These are phyloP conservation scores for Vigna angularis DNA, from an alignment of 306 rosid species.

Conservation along the genomic window DNA sequence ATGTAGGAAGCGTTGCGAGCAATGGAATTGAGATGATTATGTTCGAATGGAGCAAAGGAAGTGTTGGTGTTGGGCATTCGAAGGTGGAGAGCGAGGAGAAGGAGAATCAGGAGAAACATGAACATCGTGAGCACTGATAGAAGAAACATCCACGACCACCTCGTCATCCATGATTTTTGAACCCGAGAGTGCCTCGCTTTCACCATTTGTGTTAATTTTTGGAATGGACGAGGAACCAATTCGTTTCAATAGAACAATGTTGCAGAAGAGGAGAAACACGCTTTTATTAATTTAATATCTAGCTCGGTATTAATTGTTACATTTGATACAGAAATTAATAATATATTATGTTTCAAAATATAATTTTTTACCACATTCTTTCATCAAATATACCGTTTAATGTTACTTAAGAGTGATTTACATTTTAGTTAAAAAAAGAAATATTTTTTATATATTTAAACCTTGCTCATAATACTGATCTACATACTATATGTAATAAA, in stretches of 20 bases:
- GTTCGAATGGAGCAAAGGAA: slow-evolving; percentile 57
- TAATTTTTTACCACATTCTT: no score
- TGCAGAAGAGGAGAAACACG: no score
- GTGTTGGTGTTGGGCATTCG: slow-evolving; percentile 58
- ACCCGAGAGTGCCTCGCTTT: slow-evolving; percentile 59
- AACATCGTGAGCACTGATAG: slow-evolving; percentile 60
- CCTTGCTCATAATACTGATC: no score
- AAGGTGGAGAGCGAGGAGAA: slow-evolving; percentile 74
- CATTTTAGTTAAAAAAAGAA: no score
- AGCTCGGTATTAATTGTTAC: not conserved
- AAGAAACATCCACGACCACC: slow-evolving; percentile 48
- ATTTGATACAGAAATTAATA: no score
- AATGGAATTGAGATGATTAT: slow-evolving; percentile 71
- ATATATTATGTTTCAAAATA: no score
- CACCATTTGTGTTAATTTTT: slow-evolving; percentile 49
- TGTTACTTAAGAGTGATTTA: no score
- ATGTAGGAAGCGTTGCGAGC: slow-evolving; percentile 45
- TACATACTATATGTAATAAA: no score
- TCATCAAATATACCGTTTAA: no score
- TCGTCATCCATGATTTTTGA: slow-evolving; percentile 49
- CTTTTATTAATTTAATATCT: no score
- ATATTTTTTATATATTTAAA: no score
- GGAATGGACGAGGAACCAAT: not conserved
- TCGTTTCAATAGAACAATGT: no score
- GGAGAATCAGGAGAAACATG: slow-evolving; percentile 62